Evolutionary conservation across 139 green algal genomes (phyloP), one percentile per base, ranked within the genome.

Genomic region (Chlorella sp.): DNA sequence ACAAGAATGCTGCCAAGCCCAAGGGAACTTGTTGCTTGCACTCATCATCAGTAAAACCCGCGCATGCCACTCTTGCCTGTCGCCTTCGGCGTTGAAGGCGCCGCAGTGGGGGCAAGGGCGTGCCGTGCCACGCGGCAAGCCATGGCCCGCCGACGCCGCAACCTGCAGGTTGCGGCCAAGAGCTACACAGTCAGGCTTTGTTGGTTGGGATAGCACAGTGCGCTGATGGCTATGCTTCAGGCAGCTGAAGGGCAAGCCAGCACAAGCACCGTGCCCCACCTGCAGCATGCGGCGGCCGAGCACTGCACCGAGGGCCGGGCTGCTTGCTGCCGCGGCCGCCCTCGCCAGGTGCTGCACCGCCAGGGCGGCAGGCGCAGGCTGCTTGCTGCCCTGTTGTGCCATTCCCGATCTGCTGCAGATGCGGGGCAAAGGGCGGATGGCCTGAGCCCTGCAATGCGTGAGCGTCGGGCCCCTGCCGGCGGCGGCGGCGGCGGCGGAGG

Each of bases 251-350:
- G 11, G 46, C 46, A 54, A 7, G 11, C 7, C 46, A 54, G 11
- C 46, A 11, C 46, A 60, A 60, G 51, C 13, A 11, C 9, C 51
- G 51, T 54, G 51, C 14, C 72, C 30, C 73, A 83, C 82, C 76
- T 87, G 36, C 13, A 87, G 36, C 20, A 54, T 24, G 3, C 32
- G 38, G 4, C 82, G 48, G 13, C 82, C 82, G 0, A 87, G 62
- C 34, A 87, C 72, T 14, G 82, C 72, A 14, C 48, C 51, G 46
- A 87, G 41, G 9, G 80, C 43, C 6, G 41, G 69, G 28, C 32
- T 51, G 54, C n/a, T 43, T 13, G 36, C n/a, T 11, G 44, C 41
- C 30, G 41, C 43, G 44, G 67, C 82, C 14, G 54, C 73, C n/a
- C 81, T 34, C 22, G 82, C 28, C 1, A 83, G 38, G 44, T 82